Percentiles rank a stretch among this genome's conserved stretches.
phyloP scores from a whole-genome alignment of 2,329 filamentous ascomycete genomes.

The Clarireedia monteithiana region DNA sequence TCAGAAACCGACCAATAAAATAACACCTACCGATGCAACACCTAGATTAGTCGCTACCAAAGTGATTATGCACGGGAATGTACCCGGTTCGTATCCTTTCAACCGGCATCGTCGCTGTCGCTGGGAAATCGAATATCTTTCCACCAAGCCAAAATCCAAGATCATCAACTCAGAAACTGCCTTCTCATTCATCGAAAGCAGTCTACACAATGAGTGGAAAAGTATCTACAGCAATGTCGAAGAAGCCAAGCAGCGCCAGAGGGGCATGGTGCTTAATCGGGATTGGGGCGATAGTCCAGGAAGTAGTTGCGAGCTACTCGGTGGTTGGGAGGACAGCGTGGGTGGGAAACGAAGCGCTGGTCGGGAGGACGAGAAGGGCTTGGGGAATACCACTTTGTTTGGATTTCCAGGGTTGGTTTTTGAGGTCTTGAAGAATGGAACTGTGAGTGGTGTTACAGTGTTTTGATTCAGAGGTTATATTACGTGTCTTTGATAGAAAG shows the following conservation, averaged over 20 bases:
- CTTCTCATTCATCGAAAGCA: constrained; percentile 64
- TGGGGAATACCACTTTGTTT: constrained; percentile 76
- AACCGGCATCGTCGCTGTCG: constrained; percentile 86
- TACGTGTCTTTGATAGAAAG: neutral
- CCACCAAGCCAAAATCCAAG: constrained; percentile 31
- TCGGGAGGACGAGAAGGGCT: constrained; percentile 44
- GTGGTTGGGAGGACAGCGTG: constrained; percentile 74
- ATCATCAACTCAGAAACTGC: constrained; percentile 51
- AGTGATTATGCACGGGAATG: constrained; percentile 86
- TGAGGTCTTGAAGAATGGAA: constrained; percentile 89
- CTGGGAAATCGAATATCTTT: constrained; percentile 66
- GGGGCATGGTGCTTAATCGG: constrained; percentile 82
- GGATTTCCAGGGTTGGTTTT: constrained; percentile 92
- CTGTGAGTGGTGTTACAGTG: constrained; percentile 81
- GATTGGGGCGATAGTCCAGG: constrained; percentile 89
- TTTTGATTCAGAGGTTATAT: constrained; percentile 46
- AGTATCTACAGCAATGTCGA: constrained; percentile 51
- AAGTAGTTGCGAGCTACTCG: constrained; percentile 74
- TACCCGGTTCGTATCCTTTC: constrained; percentile 93
- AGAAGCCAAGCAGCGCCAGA: constrained; percentile 44
- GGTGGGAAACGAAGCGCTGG: constrained; percentile 34
- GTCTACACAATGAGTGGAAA: constrained; percentile 63
- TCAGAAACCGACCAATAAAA: constrained; percentile 18
- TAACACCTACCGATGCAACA: constrained; percentile 26
- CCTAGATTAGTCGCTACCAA: constrained; percentile 81